Conservation (phyloP, 495 filamentous ascomycete genomes). For the Talaromyces borbonicus region DNA sequence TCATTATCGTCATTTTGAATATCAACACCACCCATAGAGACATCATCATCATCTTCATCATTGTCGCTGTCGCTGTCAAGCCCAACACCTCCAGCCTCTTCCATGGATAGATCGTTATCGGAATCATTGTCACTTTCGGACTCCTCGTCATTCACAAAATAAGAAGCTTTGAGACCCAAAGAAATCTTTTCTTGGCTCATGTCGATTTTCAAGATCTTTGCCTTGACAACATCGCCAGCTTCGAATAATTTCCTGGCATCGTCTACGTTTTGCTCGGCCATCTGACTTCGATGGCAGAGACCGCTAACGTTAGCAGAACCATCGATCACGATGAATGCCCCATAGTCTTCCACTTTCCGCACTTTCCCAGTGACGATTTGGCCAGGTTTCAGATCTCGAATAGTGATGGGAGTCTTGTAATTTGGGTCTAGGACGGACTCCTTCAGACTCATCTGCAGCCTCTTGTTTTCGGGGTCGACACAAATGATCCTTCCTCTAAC, state of each 20-base stretch:
- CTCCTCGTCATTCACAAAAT: slow-evolving; percentile 59
- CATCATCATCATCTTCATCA: slow-evolving; percentile 39
- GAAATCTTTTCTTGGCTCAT: slow-evolving; percentile 60
- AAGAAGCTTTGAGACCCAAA: slow-evolving; percentile 86
- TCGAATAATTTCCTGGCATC: slow-evolving; percentile 77
- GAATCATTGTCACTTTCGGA: slow-evolving; percentile 41
- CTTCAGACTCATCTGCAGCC: slow-evolving; percentile 79
- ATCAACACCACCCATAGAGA: slow-evolving; percentile 42
- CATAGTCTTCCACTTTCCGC: slow-evolving; percentile 86
- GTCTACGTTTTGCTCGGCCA: slow-evolving; percentile 69
- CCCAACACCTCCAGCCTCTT: slow-evolving; percentile 38
- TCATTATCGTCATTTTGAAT: slow-evolving; percentile 34
- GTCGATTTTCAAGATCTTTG: slow-evolving; percentile 73
- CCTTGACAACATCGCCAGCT: slow-evolving; percentile 85
- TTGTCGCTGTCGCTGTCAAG: slow-evolving; percentile 31
- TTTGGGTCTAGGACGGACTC: slow-evolving; percentile 71
- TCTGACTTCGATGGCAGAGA: slow-evolving; percentile 81
- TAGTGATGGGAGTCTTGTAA: slow-evolving; percentile 56
- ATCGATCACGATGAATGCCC: slow-evolving; percentile 87
- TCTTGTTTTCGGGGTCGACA: slow-evolving; percentile 52
- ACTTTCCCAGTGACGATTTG: slow-evolving; percentile 80
- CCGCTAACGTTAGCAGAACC: slow-evolving; percentile 77
- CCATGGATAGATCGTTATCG: slow-evolving; percentile 18
- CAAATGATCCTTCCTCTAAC: slow-evolving; percentile 75
- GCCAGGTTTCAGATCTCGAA: slow-evolving; percentile 64